These are phyloP conservation scores for Coemansia sp. DNA, from an alignment of 192 early-diverging fungal species.

Conservation along the genomic window DNA sequence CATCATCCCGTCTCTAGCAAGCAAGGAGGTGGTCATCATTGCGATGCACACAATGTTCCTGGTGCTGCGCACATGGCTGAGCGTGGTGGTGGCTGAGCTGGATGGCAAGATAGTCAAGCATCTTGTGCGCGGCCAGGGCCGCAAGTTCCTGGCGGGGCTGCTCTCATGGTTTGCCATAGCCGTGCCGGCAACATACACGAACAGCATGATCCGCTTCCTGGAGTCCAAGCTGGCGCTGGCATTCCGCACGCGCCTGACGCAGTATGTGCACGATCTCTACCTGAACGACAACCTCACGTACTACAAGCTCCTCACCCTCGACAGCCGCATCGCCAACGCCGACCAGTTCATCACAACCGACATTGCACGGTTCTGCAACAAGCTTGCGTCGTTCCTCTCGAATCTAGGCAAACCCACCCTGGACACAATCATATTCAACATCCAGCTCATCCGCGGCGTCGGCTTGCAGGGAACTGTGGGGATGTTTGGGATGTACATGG, in stretches of 20 bases:
- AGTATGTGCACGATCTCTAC: conserved; percentile 87
- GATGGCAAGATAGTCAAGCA: conserved; percentile 95
- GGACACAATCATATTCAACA: conserved; percentile 91
- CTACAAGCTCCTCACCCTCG: conserved; percentile 89
- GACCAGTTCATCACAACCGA: conserved; percentile 92
- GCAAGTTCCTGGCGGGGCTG: conserved; percentile 73
- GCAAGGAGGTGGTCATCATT: conserved; percentile 80
- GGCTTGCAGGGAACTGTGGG: conserved; percentile 82
- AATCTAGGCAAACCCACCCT: conserved; percentile 94
- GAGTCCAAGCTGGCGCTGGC: conserved; percentile 66
- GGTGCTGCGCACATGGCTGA: conserved; percentile 86
- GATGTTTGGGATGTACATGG: conserved; percentile 75
- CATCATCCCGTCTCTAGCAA: conserved; percentile 74
- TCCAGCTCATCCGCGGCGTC: conserved; percentile 82
- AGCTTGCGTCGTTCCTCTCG: conserved; percentile 82
- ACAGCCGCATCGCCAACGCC: conserved; percentile 79
- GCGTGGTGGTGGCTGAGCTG: conserved; percentile 87
- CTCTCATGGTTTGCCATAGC: conserved; percentile 93
- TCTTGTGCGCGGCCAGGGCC: conserved; percentile 81
- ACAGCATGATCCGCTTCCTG: conserved; percentile 81
- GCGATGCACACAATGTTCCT: conserved; percentile 82
- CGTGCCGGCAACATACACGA: conserved; percentile 94
- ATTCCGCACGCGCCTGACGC: conserved; percentile 85
- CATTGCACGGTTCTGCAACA: conserved; percentile 86
- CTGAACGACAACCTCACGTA: conserved; percentile 86